phyloP scores from a whole-genome alignment of 495 filamentous ascomycete genomes.

The Xylona heveae region DNA sequence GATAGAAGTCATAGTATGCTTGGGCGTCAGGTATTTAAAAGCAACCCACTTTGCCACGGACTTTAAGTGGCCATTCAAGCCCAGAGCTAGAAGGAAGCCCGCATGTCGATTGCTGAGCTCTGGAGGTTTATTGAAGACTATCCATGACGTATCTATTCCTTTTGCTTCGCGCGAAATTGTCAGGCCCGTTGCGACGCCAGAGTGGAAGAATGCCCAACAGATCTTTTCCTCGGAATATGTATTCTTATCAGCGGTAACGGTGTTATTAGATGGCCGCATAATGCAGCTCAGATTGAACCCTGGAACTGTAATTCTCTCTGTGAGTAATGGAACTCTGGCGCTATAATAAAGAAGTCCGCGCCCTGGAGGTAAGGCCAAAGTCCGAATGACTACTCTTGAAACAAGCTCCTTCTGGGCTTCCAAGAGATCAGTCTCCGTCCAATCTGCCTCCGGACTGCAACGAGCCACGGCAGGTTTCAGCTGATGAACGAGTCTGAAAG shows the following conservation, averaged over 20 bases:
- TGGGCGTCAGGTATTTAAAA: slow-evolving; percentile 95
- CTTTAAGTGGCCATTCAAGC: slow-evolving; percentile 89
- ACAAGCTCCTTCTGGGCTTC: slow-evolving; percentile 85
- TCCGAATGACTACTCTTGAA: slow-evolving; percentile 64
- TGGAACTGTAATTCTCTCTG: slow-evolving; percentile 67
- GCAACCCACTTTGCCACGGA: slow-evolving; percentile 91
- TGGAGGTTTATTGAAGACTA: slow-evolving; percentile 87
- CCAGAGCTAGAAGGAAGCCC: slow-evolving; percentile 75
- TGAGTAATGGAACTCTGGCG: slow-evolving; percentile 62
- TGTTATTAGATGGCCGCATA: slow-evolving; percentile 79
- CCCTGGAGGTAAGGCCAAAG: slow-evolving; percentile 68
- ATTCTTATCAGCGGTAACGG: slow-evolving; percentile 64
- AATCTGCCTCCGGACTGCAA: slow-evolving; percentile 51
- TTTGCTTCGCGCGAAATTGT: slow-evolving; percentile 77
- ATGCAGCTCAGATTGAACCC: slow-evolving; percentile 77
- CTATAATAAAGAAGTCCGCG: slow-evolving; percentile 69
- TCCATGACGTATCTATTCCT: slow-evolving; percentile 96
- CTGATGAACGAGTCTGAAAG: slow-evolving; percentile 55
- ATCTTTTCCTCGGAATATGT: slow-evolving; percentile 86
- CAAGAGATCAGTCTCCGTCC: slow-evolving; percentile 68
- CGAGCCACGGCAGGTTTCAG: slow-evolving; percentile 53
- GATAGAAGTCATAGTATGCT: slow-evolving; percentile 97
- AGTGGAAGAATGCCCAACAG: slow-evolving; percentile 96
- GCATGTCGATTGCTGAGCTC: slow-evolving; percentile 88
- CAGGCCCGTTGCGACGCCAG: slow-evolving; percentile 74